Evolutionary conservation across 2,329 filamentous ascomycete species (phyloP), one percentile per base, ranked within the genome.

Genomic region (Lecanicillium sp.): DNA sequence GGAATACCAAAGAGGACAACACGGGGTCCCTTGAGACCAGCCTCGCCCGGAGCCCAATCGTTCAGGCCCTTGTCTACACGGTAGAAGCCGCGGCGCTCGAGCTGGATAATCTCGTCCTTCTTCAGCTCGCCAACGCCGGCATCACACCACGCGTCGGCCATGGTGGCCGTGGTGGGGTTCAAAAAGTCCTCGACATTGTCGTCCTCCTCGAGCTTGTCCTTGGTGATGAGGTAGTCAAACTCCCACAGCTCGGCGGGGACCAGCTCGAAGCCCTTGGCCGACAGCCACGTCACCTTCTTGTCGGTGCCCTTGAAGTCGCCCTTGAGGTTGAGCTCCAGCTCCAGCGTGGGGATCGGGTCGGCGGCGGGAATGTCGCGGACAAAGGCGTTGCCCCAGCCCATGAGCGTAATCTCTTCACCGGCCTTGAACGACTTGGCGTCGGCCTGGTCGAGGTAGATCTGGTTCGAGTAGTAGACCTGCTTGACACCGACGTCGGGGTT

Each of bases 201-300:
- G 3, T 92, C 84, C 59, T 92, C 84, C 59, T 88, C 85, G 19
- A 97, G 73, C 57, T 92, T 89, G 59, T 97, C 90, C 72, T 96
- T 97, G 44, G 84, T 94, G 56, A 97, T 84, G 35, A 97, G 74
- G 65, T 94, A 90, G 64, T 95, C 90, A 59, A 96, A 97, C 50
- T 96, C 88, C 64, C 89, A 90, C 10, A 95, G 74, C 62, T 95
- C 86, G 17, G 92, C 81, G 7, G 81, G 79, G 12, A 94, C 72
- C 1, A 95, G 74, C 42, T 84, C 76, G 65, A 90, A 84, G 32
- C 76, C 77, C 49, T 86, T 77, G 1, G 74, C 76, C 2, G 87
- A 82, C 34, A 97, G 69, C 90, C 90, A 97, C 1, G 89, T 96
- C 28, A 97, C 79, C 72, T 97, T 97, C 78, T 96, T 96, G 55